phyloP scores from a whole-genome alignment of 345 rosid species.

The Gossypium arboreum region DNA sequence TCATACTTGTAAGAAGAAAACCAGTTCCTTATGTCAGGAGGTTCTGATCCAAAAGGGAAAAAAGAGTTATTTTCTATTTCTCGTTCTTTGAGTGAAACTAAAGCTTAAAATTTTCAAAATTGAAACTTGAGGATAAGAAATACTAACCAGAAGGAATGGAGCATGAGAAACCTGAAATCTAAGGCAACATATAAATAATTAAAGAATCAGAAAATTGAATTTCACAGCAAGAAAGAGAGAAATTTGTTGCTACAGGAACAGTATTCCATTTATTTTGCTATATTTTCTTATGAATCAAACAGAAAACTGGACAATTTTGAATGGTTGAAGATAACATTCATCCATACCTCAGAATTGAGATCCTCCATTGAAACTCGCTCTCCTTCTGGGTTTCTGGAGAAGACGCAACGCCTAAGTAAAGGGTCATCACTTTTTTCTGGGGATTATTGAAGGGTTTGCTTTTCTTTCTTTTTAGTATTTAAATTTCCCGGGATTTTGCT shows the following conservation, averaged over 20 bases:
- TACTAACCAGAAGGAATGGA: constrained; percentile 18
- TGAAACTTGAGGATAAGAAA: neutral
- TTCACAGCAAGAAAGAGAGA: neutral
- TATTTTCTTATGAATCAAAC: neutral
- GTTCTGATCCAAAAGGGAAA: neutral
- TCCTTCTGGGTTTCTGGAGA: neutral
- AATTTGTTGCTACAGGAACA: neutral
- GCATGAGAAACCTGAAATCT: constrained; percentile 17
- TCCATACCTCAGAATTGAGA: neutral
- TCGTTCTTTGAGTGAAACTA: neutral
- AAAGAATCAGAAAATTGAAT: neutral
- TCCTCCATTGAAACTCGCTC: constrained; percentile 5
- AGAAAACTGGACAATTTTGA: neutral
- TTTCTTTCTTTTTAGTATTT: neutral
- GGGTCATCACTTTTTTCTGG: no score
- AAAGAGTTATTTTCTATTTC: neutral
- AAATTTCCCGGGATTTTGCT: constrained; percentile 2
- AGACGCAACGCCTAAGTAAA: neutral
- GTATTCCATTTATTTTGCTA: neutral
- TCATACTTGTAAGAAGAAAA: constrained; percentile 28
- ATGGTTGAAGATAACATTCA: neutral
- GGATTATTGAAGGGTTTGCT: no score
- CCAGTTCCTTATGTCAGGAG: constrained; percentile 30
- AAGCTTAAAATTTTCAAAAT: neutral
- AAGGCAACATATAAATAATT: neutral